A percentile compares a stretch with the other conserved stretches of the same genome.
phyloP scores from a whole-genome alignment of 306 rosid species.

The Carpinus viminea region DNA sequence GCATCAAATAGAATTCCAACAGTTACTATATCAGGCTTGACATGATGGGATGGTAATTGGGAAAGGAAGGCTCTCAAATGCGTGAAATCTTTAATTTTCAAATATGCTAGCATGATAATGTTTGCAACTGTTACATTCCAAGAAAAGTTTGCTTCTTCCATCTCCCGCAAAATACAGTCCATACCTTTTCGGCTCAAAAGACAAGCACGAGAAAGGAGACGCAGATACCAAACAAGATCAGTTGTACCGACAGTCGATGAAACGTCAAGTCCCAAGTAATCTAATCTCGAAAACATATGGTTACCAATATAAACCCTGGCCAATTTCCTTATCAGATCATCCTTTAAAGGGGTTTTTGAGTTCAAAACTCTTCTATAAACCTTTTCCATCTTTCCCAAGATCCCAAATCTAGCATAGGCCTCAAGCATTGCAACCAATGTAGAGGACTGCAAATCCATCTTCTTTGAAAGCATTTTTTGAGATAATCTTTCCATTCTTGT shows the following conservation, averaged over 20 bases:
- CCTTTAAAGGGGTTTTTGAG: constrained; percentile 44
- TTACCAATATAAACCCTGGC: constrained; percentile 60
- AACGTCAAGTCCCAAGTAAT: constrained; percentile 58
- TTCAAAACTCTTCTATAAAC: constrained; percentile 45
- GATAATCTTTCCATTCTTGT: constrained; percentile 55
- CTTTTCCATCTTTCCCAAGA: constrained; percentile 71
- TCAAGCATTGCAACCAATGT: constrained; percentile 68
- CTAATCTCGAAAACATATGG: constrained; percentile 68
- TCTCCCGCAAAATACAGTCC: constrained; percentile 48
- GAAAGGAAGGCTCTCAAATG: constrained; percentile 50
- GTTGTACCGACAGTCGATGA: constrained; percentile 39
- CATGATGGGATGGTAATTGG: constrained; percentile 33
- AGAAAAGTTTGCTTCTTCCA: constrained; percentile 41
- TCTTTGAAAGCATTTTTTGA: constrained; percentile 57
- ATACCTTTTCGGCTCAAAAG: constrained; percentile 67
- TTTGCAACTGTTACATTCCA: constrained; percentile 59
- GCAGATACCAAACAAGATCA: constrained; percentile 62
- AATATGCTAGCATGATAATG: constrained; percentile 56
- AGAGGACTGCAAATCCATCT: constrained; percentile 58
- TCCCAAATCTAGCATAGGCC: constrained; percentile 65
- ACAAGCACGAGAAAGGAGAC: constrained; percentile 71
- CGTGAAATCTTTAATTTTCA: constrained; percentile 72
- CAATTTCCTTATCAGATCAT: constrained; percentile 60
- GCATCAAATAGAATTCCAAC: constrained; percentile 69
- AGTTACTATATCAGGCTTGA: constrained; percentile 58